Percentiles rank a stretch among this genome's conserved stretches.
Evolutionary conservation across 805 yeast genomes (phyloP).

Genomic region (Wickerhamiella dianesei): DNA sequence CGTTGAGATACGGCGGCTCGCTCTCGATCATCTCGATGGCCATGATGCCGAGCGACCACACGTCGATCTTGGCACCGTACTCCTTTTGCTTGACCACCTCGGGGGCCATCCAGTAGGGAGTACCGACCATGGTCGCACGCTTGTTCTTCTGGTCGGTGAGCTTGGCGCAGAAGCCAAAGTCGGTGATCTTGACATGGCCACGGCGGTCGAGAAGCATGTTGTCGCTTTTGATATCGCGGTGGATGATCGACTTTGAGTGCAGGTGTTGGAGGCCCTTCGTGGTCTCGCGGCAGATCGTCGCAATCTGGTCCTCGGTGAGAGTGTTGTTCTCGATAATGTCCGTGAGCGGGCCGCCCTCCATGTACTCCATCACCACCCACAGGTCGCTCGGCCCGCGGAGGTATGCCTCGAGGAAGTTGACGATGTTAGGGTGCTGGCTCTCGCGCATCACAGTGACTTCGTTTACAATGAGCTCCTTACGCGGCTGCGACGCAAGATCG

Average conservation of each 20-base stretch:
- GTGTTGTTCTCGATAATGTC: slow-evolving; percentile 86
- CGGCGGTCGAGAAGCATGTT: slow-evolving; percentile 71
- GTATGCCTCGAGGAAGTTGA: slow-evolving; percentile 85
- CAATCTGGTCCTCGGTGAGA: slow-evolving; percentile 76
- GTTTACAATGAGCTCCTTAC: slow-evolving; percentile 88
- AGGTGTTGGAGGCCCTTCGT: slow-evolving; percentile 81
- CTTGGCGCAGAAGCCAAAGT: slow-evolving; percentile 79
- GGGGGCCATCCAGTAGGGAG: slow-evolving; percentile 88
- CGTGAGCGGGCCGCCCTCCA: slow-evolving; percentile 97
- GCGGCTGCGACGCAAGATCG: slow-evolving; percentile 80
- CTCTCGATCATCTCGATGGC: slow-evolving; percentile 79
- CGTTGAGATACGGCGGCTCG: slow-evolving; percentile 73
- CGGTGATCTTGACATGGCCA: slow-evolving; percentile 88
- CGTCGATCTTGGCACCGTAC: slow-evolving; percentile 69
- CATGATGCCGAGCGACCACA: slow-evolving; percentile 77
- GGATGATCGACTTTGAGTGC: slow-evolving; percentile 86
- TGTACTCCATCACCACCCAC: slow-evolving; percentile 99
- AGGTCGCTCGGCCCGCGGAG: slow-evolving; percentile 55
- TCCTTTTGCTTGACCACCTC: slow-evolving; percentile 71
- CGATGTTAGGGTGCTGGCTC: slow-evolving; percentile 86
- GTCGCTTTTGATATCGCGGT: slow-evolving; percentile 93
- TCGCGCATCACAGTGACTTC: slow-evolving; percentile 96
- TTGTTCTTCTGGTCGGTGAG: slow-evolving; percentile 58
- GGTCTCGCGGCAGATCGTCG: slow-evolving; percentile 82
- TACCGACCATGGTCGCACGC: slow-evolving; percentile 77